Evolutionary conservation across 306 rosid genomes (phyloP).

Genomic region (Gillenia trifoliata): DNA sequence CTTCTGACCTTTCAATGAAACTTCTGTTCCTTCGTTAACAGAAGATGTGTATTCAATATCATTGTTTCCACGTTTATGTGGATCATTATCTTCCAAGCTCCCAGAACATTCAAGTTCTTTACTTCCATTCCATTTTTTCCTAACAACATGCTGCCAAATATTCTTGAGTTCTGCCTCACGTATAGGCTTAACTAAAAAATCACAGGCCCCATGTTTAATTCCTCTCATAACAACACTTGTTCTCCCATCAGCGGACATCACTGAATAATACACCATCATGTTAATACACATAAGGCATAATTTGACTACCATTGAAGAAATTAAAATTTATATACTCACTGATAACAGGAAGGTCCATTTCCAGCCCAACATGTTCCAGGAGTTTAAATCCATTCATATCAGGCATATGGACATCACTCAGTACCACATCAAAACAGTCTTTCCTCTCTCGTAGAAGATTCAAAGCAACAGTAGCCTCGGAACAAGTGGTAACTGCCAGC

Average conservation of each 20-base stretch:
- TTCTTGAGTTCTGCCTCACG: slow-evolving; percentile 37
- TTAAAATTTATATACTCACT: slow-evolving; percentile 33
- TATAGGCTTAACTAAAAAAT: slow-evolving; percentile 57
- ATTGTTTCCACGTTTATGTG: slow-evolving; percentile 38
- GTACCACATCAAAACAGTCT: slow-evolving; percentile 42
- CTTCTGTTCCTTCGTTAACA: slow-evolving; percentile 47
- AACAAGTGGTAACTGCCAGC: slow-evolving; percentile 43
- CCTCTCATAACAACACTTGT: slow-evolving; percentile 36
- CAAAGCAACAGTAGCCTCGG: slow-evolving; percentile 38
- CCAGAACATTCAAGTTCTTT: slow-evolving; percentile 55
- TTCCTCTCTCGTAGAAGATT: slow-evolving; percentile 41
- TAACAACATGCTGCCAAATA: slow-evolving; percentile 67
- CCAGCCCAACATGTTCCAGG: slow-evolving; percentile 43
- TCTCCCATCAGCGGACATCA: slow-evolving; percentile 62
- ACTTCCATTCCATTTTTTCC: slow-evolving; percentile 34
- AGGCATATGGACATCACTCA: slow-evolving; percentile 64
- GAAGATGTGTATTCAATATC: slow-evolving; percentile 53
- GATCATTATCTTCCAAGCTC: slow-evolving; percentile 51
- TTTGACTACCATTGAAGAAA: neutral
- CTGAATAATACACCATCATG: slow-evolving; percentile 30
- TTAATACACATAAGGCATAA: slow-evolving; percentile 12
- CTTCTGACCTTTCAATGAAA: slow-evolving; percentile 37
- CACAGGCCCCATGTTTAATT: slow-evolving; percentile 51
- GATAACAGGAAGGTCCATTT: slow-evolving; percentile 60
- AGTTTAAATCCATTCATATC: slow-evolving; percentile 55